A percentile compares a stretch with the other conserved stretches of the same genome.
These are phyloP conservation scores for Teunomyces panamensis DNA, from an alignment of 805 yeast species.

Conservation along the genomic window DNA sequence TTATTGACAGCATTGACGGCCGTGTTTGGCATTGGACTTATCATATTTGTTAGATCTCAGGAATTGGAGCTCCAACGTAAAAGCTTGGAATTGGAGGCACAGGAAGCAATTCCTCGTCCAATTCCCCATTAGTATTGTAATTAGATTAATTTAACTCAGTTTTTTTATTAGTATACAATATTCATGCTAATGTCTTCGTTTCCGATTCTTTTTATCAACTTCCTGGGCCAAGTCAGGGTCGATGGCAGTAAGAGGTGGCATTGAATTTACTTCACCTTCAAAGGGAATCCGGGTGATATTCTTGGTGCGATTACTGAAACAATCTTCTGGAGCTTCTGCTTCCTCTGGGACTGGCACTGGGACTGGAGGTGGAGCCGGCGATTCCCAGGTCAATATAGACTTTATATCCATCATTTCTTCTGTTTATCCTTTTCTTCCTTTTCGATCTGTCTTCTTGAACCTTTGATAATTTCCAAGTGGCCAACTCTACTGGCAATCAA, in stretches of 20 bases:
- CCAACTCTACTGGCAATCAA: constrained; percentile 88
- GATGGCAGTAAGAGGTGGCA: constrained; percentile 25
- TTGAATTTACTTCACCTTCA: constrained; percentile 1
- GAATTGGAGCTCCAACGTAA: constrained; percentile 44
- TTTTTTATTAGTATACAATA: neutral
- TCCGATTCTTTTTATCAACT: constrained; percentile 13
- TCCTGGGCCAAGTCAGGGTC: constrained; percentile 23
- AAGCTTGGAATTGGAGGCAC: constrained; percentile 61
- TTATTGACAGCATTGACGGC: constrained; percentile 53
- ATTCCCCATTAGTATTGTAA: constrained; percentile 34
- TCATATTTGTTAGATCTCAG: constrained; percentile 43
- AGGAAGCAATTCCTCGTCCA: constrained; percentile 48
- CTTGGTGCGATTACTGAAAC: neutral
- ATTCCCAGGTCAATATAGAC: neutral
- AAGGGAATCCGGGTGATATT: neutral
- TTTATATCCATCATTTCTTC: constrained; percentile 11
- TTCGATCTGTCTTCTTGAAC: constrained; percentile 82
- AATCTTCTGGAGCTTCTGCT: no score
- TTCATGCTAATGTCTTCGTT: constrained; percentile 2
- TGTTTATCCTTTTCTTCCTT: constrained; percentile 46
- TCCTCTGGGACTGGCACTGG: neutral
- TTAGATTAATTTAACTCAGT: neutral
- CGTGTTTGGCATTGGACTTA: constrained; percentile 46
- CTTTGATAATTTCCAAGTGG: constrained; percentile 86
- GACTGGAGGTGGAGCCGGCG: neutral